Base-by-base conservation (phyloP, 2,329 filamentous ascomycete genomes). In the Pseudogymnoascus sp. region DNA sequence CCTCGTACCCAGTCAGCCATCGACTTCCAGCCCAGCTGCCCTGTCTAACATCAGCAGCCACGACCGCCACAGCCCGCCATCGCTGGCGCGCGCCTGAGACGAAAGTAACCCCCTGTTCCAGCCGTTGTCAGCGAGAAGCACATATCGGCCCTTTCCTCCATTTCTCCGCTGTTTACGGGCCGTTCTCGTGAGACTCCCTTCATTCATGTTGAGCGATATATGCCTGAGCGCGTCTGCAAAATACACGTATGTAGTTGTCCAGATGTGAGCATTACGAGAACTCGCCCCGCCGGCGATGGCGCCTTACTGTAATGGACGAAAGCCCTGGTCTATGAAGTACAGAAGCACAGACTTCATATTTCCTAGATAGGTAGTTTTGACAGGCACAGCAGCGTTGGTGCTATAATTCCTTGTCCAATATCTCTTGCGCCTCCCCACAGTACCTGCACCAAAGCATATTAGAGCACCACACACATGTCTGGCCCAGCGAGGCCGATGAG, bases 331-430 rank as follows among this genome's bases (percentile, higher is more conserved):
- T 3, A 2, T 1, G 8, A 8, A 11, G 24, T 53, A 53, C 24
- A 31, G 46, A 10, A 53, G 46, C 46, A 53, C 46, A 53, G 46
- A 53, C 46, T 53, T 31, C 26, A 53, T 31, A 53, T 53, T 16
- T 53, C 46, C 46, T 31, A 53, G 14, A 31, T 31, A 31, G 46
- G 46, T n/a, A 53, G 46, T 16, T 53, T 53, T 53, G 46, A 53
- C 26, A 53, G 46, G 46, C 46, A 53, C 46, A 53, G 10, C 14
- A 28, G 26, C 14, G 24, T 31, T 53, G 24, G 46, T 53, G 26
- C 46, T 53, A 53, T 53, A 53, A 56, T 56, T 56, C 46, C 46
- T 56, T 56, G 46, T 56, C 46, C 26, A 56, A 56, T 56, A 56
- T 56, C 46, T 56, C 46, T 56, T 19, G 46, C 46, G n/a, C 46